Evolutionary conservation across 768 basidiomycete genomes (phyloP).

Genomic region (Lentinula lateritia): DNA sequence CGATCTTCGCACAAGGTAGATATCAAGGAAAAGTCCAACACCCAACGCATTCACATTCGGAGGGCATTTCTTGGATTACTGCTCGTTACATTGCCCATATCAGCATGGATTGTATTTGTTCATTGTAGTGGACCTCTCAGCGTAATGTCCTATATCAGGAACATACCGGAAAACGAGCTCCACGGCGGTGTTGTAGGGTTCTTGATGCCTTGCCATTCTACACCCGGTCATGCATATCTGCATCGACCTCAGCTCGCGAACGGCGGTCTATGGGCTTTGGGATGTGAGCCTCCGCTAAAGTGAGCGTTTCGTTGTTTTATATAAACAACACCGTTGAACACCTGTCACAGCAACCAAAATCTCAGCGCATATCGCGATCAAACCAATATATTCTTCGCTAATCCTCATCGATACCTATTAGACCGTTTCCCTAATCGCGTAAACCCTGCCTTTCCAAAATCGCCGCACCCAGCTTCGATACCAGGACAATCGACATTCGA

Average conservation of each 20-base stretch:
- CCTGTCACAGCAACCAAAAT: slow-evolving; percentile 39
- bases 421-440: slow-evolving; percentile 63
- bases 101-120: slow-evolving; percentile 65
- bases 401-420: slow-evolving; percentile 61
- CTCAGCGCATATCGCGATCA: slow-evolving; percentile 67
- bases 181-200: slow-evolving; percentile 54
- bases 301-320: slow-evolving; percentile 29
- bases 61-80: slow-evolving; percentile 34
- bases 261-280: slow-evolving; percentile 73
- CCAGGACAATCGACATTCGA: slow-evolving; percentile 33
- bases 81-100: slow-evolving; percentile 50
- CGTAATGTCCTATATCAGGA: slow-evolving; percentile 64
- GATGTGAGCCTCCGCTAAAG: slow-evolving; percentile 90
- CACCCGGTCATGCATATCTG: slow-evolving; percentile 85
- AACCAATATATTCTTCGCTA: slow-evolving; percentile 72
- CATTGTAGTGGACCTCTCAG: slow-evolving; percentile 79
- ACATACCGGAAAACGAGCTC: slow-evolving; percentile 44
- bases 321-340: slow-evolving; percentile 8
- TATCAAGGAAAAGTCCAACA: slow-evolving; percentile 5
- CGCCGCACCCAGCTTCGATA: slow-evolving; percentile 45
- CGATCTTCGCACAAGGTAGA: slow-evolving; percentile 18
- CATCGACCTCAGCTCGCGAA: slow-evolving; percentile 63
- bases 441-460: slow-evolving; percentile 58
- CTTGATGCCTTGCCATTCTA: slow-evolving; percentile 96
- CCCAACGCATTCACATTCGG: slow-evolving; percentile 25